phyloP scores from a whole-genome alignment of 177 flowering plant species.

The Tripterygium wilfordii region DNA sequence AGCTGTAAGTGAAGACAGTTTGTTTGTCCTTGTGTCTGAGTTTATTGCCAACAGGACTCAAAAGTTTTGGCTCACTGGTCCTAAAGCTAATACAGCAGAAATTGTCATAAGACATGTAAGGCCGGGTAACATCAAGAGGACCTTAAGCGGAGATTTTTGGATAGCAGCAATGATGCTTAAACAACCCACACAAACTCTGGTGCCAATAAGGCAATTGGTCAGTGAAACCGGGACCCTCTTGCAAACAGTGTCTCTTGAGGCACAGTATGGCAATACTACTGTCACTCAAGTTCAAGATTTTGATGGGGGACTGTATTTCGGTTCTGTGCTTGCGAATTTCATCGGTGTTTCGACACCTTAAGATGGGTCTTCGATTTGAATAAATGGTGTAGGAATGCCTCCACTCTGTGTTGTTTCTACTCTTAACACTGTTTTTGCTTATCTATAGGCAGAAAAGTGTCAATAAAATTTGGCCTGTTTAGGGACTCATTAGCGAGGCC shows the following conservation, averaged over 20 bases:
- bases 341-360: background rate
- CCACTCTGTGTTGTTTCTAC: too few relatives aligned
- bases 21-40: slow-evolving; percentile 13
- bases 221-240: background rate
- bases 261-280: background rate
- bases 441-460: too few relatives aligned
- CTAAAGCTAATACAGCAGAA: slow-evolving; percentile 8
- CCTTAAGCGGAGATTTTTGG: slow-evolving; percentile 12
- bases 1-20: slow-evolving; percentile 9
- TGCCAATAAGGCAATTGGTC: background rate
- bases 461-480: too few relatives aligned
- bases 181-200: background rate
- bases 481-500: too few relatives aligned
- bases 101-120: slow-evolving; percentile 4
- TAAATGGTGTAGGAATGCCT: too few relatives aligned
- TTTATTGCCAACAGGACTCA: background rate
- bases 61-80: slow-evolving; percentile 15
- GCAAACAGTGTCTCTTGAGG: background rate
- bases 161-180: slow-evolving; percentile 16
- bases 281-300: slow-evolving; percentile 1
- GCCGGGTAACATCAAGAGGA: slow-evolving; percentile 15
- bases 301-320: background rate
- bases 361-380: too few relatives aligned
- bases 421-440: too few relatives aligned
- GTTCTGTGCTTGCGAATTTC: background rate